A percentile compares a stretch with the other conserved stretches of the same genome.
phyloP scores from a whole-genome alignment of 345 rosid genomes.

The Heritiera fomes region DNA sequence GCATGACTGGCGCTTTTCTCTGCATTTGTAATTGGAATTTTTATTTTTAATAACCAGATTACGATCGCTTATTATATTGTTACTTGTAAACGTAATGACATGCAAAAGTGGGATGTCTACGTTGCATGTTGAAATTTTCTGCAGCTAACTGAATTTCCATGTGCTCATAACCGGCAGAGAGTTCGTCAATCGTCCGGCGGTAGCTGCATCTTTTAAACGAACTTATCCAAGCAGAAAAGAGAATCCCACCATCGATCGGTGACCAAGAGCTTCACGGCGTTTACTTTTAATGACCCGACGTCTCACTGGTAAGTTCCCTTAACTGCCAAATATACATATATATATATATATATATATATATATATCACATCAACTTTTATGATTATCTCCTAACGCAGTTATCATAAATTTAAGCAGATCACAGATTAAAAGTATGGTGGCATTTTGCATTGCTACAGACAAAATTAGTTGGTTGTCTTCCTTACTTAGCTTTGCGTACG shows the following conservation, averaged over 20 bases:
- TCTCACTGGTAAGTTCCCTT: not conserved
- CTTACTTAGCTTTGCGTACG: not conserved
- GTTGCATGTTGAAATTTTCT: conserved; percentile 19
- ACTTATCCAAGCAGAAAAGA: not conserved
- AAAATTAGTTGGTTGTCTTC: not conserved
- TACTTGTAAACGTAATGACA: no score
- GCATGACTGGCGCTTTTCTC: not conserved
- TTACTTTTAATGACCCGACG: not conserved
- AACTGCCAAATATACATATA: not conserved
- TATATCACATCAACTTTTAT: not conserved
- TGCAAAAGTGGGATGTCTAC: no score
- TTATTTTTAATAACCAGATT: not conserved
- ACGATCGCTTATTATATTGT: not conserved
- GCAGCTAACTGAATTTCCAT: not conserved
- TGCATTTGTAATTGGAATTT: no score
- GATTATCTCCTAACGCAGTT: conserved; percentile 9
- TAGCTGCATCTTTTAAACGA: not conserved
- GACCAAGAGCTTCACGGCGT: not conserved
- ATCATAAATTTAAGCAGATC: not conserved
- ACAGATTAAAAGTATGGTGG: not conserved
- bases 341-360: no score
- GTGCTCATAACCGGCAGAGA: not conserved
- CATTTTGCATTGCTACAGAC: not conserved
- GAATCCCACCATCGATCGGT: not conserved
- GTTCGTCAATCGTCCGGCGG: not conserved